Evolutionary conservation across 208 protist genomes (phyloP).

Genomic region (Leishmania turanica): DNA sequence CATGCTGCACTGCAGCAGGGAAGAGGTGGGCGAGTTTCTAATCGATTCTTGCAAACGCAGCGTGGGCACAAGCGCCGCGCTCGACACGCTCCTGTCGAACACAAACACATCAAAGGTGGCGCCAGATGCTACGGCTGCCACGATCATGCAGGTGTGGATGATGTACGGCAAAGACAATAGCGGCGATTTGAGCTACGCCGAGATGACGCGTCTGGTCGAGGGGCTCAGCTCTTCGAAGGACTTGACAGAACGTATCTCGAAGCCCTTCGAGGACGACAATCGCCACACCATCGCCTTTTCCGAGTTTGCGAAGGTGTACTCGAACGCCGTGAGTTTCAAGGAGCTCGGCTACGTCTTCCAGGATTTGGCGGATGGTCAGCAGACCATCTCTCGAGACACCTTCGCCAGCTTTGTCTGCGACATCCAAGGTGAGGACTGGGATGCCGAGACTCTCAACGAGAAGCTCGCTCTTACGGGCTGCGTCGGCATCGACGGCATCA

Average conservation of each 20-base stretch:
- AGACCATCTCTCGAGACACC: constrained; percentile 43
- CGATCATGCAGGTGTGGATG: constrained; percentile 77
- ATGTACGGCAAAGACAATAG: constrained; percentile 61
- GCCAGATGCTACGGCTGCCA: constrained; percentile 53
- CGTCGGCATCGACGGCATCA: constrained; percentile 32
- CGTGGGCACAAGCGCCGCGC: constrained; percentile 27
- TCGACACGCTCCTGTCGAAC: constrained; percentile 39
- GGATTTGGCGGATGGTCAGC: constrained; percentile 19
- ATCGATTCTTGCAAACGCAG: constrained; percentile 41
- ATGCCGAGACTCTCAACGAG: constrained; percentile 37
- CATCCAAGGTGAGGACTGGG: constrained; percentile 45
- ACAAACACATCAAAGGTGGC: constrained; percentile 20
- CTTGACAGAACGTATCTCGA: constrained; percentile 40
- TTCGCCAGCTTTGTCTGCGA: constrained; percentile 53
- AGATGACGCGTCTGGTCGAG: constrained; percentile 48
- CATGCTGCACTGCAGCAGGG: constrained; percentile 43
- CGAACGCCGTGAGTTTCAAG: constrained; percentile 41
- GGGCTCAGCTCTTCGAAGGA: constrained; percentile 56
- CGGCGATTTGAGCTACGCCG: constrained; percentile 50
- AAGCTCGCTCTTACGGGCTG: constrained; percentile 46
- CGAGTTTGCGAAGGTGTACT: constrained; percentile 52
- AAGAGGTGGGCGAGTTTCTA: constrained; percentile 58
- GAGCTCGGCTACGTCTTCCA: constrained; percentile 64
- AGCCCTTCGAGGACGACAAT: constrained; percentile 28
- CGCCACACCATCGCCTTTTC: constrained; percentile 39